A percentile compares a stretch with the other conserved stretches of the same genome.
These are phyloP conservation scores for Venturia pyrina DNA, from an alignment of 2,329 filamentous ascomycete genomes.

Conservation along the genomic window DNA sequence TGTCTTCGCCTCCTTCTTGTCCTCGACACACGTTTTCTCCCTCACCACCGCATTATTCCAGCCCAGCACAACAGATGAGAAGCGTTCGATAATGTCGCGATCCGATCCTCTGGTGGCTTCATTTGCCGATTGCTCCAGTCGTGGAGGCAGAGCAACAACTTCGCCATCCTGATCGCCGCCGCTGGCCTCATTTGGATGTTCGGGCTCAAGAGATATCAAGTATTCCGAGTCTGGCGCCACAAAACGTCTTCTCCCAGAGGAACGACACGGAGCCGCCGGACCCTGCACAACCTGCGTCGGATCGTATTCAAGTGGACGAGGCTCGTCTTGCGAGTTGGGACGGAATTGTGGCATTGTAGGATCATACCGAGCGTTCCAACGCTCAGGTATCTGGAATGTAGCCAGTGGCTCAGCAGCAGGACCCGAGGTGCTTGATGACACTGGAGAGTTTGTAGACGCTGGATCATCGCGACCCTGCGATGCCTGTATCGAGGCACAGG, in stretches of 20 bases:
- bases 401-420: conserved; percentile 4
- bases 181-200: background rate
- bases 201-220: background rate
- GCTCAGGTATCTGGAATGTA: conserved; percentile 11
- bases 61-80: background rate
- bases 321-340: conserved; percentile 38
- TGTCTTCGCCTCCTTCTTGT: background rate
- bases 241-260: background rate
- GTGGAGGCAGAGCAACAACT: background rate
- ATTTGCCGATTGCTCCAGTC: background rate
- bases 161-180: background rate
- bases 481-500: background rate
- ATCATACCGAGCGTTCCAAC: conserved; percentile 34
- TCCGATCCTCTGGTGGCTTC: background rate
- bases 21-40: background rate
- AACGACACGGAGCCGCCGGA: background rate
- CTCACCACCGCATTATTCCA: background rate
- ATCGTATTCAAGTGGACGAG: conserved; percentile 6
- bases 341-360: conserved; percentile 60
- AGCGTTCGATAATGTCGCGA: background rate
- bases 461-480: background rate
- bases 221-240: background rate
- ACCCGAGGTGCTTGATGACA: background rate
- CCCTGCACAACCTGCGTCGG: background rate
- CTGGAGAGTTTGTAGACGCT: background rate